Evolutionary conservation across 2,329 filamentous ascomycete species (phyloP), one percentile per base, ranked within the genome.

Genomic region (Periconia digitata): DNA sequence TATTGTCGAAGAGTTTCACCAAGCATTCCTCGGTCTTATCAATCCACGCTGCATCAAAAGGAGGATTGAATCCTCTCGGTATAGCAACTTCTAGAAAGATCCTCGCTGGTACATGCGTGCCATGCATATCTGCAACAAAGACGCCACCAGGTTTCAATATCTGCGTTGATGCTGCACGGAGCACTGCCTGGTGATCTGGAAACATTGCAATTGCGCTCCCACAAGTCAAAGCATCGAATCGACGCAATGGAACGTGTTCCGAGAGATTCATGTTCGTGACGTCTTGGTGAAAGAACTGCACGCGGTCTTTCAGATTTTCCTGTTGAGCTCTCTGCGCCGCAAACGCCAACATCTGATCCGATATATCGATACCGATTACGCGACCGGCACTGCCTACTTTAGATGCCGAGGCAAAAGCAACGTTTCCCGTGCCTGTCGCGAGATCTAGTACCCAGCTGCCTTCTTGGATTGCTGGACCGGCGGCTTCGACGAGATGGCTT

Each of bases 331-430:
- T n/a, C 10, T 15, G 47, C 47, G 15, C 10, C 17, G 47, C 47
- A 17, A 44, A 27, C 1, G 7, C 16, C 10, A 49, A 3, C n/a
- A 49, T 24, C 8, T 41, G 21, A 8, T 40, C 42, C 2, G 42
- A 44, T 10, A 49, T 49, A 22, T 49, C 47, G 38, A 49, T 42
- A 38, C 47, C 47, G 3, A 49, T 17, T 7, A 49, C 22, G 13
- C 21, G 42, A 16, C 47, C 47, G 1, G 20, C 6, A 6, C 12
- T 12, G 16, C 36, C 38, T 6, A 49, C 42, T 21, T 44, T 36
- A n/a, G 10, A 6, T 6, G 47, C 47, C 3, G 43, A 36, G 2
- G 37, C 42, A 10, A 49, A 36, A 15, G 47, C 47, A 2, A 49
- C 42, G 35, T 49, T 49, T 6, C 47, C 47, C 3, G 41, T 44